Evolutionary conservation across 148 eudicot genomes (phyloP).

Genomic region (Selenicereus undatus): DNA sequence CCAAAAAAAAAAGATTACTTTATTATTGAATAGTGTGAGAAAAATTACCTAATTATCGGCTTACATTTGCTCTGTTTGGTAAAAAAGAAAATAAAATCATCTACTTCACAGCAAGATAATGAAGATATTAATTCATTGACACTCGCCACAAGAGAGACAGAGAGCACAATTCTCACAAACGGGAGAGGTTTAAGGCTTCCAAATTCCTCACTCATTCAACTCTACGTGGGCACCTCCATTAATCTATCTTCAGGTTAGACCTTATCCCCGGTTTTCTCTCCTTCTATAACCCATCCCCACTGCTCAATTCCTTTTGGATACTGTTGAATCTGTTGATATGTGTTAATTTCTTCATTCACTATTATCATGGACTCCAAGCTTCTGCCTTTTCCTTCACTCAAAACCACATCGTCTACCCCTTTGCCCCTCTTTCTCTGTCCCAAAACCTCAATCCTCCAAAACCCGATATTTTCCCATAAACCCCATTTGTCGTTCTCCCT

Average conservation of each 20-base stretch:
- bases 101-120: no score
- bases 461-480: conserved; percentile 20
- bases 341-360: conserved; percentile 4
- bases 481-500: conserved; percentile 24
- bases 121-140: no score
- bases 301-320: conserved; percentile 3
- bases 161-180: no score
- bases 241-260: conserved; percentile 15
- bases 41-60: no score
- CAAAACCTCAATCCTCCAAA: conserved; percentile 23
- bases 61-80: no score
- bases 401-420: conserved; percentile 35
- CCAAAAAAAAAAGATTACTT: no score
- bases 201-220: neutral
- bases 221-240: neutral
- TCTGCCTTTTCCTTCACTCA: conserved; percentile 35
- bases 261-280: conserved; percentile 4
- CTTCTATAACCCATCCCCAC: neutral
- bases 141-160: no score
- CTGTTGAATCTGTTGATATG: neutral
- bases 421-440: conserved; percentile 51
- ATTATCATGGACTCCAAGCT: conserved; percentile 55
- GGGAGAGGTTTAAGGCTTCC: no score
- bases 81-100: no score
- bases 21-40: no score